Evolutionary conservation across 1,284 basidiomycete species (phyloP), one percentile per base, ranked within the genome.

Genomic region (Malassezia psittaci): DNA sequence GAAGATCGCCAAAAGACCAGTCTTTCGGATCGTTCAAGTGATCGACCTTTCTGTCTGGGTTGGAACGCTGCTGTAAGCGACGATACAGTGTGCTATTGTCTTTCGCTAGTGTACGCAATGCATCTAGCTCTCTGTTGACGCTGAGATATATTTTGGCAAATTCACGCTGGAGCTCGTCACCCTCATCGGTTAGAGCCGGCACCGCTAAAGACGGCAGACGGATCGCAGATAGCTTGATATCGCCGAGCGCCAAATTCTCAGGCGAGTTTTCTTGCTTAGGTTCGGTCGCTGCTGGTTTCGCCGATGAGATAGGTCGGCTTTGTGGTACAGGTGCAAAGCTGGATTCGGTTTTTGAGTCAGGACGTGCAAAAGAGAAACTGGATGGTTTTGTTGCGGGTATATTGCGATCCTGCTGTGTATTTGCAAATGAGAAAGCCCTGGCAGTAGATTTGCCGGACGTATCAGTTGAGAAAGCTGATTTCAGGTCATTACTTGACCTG

Each of bases 1-100:
- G 57, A 37, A 77, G 54, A 48, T 78, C 77, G 11, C 76, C 77
- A 39, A 76, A 73, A 0, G 73, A 68, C 77, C 76, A 78, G 10
- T 61, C 9, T 13, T 13, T 11, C 7, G 43, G 12, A 34, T 45
- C 43, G 42, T 24, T 61, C 54, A 45, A 65, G 56, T 37, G 65
- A 10, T 60, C 62, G n/a, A 65, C 57, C 0, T 52, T 35, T 18
- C 64, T 61, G n/a, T 41, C 39, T 29, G 24, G 24, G 13, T n/a
- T 21, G 9, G 16, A 16, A 15, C 39, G 39, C 39, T 41, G 39
- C 39, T 58, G 47, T 51, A 78, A 64, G 2, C 66, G 62, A 3
- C 55, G 53, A 48, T 72, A 69, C 40, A 79, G 75, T 67, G 75
- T 54, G 29, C 48, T 59, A 44, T 67, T 60, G 12, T 54, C 44